phyloP scores from a whole-genome alignment of 2,329 filamentous ascomycete species.

The Aspergillus phoenicis region DNA sequence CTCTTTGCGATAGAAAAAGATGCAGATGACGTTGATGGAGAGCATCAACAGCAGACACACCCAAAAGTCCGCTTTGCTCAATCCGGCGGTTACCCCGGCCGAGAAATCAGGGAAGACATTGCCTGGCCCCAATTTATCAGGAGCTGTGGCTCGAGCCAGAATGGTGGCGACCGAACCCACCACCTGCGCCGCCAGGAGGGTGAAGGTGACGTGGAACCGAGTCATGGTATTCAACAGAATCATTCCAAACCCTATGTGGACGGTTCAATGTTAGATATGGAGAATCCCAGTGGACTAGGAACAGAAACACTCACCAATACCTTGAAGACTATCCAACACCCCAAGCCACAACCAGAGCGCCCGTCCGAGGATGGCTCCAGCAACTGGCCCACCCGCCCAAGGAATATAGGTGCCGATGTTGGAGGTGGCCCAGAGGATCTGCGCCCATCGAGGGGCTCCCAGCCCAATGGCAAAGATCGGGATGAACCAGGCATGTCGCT shows the following conservation, averaged over 20 bases:
- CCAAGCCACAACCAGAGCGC: slow-evolving; percentile 68
- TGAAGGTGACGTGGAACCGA: slow-evolving; percentile 49
- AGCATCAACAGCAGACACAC: slow-evolving; percentile 33
- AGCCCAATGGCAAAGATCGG: slow-evolving; percentile 68
- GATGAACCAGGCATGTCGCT: slow-evolving; percentile 66
- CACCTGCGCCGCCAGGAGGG: slow-evolving; percentile 36
- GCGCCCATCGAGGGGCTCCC: slow-evolving; percentile 64
- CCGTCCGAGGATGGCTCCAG: slow-evolving; percentile 58
- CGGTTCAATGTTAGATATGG: not conserved
- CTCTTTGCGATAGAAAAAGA: slow-evolving; percentile 47
- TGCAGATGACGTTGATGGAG: slow-evolving; percentile 7
- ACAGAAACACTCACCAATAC: slow-evolving; percentile 41
- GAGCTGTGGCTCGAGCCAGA: slow-evolving; percentile 60
- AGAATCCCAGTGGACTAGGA: too few species aligned
- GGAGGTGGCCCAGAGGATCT: slow-evolving; percentile 66
- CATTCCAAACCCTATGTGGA: slow-evolving; percentile 61
- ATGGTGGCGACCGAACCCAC: slow-evolving; percentile 64
- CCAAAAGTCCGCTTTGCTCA: slow-evolving; percentile 48
- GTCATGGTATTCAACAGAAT: slow-evolving; percentile 66
- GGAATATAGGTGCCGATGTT: slow-evolving; percentile 63
- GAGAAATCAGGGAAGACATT: slow-evolving; percentile 59
- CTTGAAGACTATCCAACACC: slow-evolving; percentile 64
- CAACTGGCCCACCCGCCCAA: slow-evolving; percentile 59
- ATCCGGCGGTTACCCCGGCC: not conserved
- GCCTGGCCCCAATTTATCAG: slow-evolving; percentile 62